Base-by-base conservation (phyloP, 2,329 filamentous ascomycete species). In the Phialophora verrucosa region DNA sequence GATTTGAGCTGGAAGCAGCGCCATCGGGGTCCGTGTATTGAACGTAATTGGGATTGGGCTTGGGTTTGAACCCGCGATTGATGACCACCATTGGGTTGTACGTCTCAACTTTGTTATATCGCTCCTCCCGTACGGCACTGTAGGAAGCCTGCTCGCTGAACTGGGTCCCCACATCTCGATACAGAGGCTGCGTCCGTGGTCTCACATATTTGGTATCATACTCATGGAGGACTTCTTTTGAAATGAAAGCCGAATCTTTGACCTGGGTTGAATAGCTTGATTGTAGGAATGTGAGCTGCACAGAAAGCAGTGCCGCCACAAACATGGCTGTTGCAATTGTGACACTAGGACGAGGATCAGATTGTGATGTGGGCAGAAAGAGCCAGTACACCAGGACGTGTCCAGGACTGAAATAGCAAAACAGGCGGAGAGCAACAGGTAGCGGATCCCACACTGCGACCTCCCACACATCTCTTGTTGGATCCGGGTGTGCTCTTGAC, bases 161-260 rank as follows among this genome's bases (percentile, higher is more conserved):
- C 77, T 98, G 94, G 0, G 91, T 95, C 5, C 88, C 91, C 1
- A 94, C 92, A 74, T 90, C 87, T 70, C 89, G 83, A 70, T 96
- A 91, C 4, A 91, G 83, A 7, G 90, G 91, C 72, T 96, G 91
- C n/a, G 96, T 86, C 11, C 89, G 86, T 1, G 95, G 95, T 74
- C 96, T 92, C 0, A 99, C 95, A 75, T 90, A 97, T 80, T 99
- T 99, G 72, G 88, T 91, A 76, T 98, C 92, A 76, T 99, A 99
- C 79, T 99, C 95, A 76, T 93, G 90, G 79, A 98, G 84, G 4
- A 98, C 94, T 78, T 98, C 91, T 73, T 90, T 92, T 72, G 96
- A 92, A 65, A 99, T 90, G 55, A 97, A 85, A 1, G 88, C 84
- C 1, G 87, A 87, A 77, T 99, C 95, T 76, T 93, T 96, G 67